phyloP scores from a whole-genome alignment of 2,329 filamentous ascomycete species.

The Fusarium haematococcum region DNA sequence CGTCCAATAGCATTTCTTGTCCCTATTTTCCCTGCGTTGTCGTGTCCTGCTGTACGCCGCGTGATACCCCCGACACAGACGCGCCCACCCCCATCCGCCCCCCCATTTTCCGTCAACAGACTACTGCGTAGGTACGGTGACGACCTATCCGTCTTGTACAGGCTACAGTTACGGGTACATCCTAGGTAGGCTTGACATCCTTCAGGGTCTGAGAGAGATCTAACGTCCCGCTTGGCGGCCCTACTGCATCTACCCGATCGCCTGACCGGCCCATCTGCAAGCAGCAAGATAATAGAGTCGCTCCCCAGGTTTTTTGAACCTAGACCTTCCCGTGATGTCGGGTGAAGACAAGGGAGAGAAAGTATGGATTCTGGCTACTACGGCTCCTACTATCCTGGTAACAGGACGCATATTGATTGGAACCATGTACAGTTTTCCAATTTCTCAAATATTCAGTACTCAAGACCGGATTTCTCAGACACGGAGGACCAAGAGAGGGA shows the following conservation, averaged over 20 bases:
- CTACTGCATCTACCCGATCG: conserved; percentile 50
- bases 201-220: conserved; percentile 37
- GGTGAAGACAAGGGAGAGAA: conserved; percentile 46
- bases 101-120: conserved; percentile 27
- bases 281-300: conserved; percentile 50
- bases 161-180: conserved; percentile 30
- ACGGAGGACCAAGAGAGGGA: conserved; percentile 46
- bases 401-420: conserved; percentile 54
- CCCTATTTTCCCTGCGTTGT: conserved; percentile 38
- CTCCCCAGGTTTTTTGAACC: conserved; percentile 43
- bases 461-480: conserved; percentile 55
- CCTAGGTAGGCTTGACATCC: conserved; percentile 36
- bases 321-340: conserved; percentile 43
- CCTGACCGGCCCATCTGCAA: conserved; percentile 50
- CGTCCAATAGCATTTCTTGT: conserved; percentile 36
- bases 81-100: conserved; percentile 25
- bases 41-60: conserved; percentile 37
- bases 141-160: conserved; percentile 15
- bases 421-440: conserved; percentile 55
- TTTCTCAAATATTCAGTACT: conserved; percentile 58
- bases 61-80: conserved; percentile 38
- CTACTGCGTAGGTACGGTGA: conserved; percentile 5
- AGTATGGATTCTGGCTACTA: conserved; percentile 57
- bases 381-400: conserved; percentile 53
- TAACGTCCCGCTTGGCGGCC: conserved; percentile 42